Base-by-base conservation (phyloP, 75 land plant genomes). In the Pinus albicaulis region DNA sequence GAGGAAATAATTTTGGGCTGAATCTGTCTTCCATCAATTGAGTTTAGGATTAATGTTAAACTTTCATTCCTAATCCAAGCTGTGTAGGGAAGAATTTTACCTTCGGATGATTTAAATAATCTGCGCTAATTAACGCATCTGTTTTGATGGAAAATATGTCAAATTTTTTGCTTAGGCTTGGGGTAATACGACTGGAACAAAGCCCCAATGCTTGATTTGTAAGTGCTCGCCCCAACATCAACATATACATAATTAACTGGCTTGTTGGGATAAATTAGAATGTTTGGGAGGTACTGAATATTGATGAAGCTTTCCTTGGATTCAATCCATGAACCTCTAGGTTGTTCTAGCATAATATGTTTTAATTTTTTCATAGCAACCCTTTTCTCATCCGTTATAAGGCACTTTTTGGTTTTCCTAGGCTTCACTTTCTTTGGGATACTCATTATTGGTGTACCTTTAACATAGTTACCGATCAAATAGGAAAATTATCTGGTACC, bases 171-270 rank as follows among this genome's bases (percentile, higher is more conserved):
- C 65, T 74, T 79, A 63, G 83, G 82, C 15, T 72, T 84, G 26
- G 95, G 98, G 83, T 94, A 94, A 31, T 85, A 28, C 57, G 60
- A 69, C 64, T 73, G 69, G 76, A 95, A 92, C 98, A 95, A 95
- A 13, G 58, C 72, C 2, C 75, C 80, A 22, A 80, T 84, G 72
- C 82, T 85, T 20, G 82, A 81, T 36, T 24, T 71, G 23, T 75
- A 66, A 13, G 75, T 81, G 7, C 81, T 74, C 2, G 83, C 76
- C 16, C 88, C 92, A 0, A 90, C 92, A 55, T 92, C 87, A 59
- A 92, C 78, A 86, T 83, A 91, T 10, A 91, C 82, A 24, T 87
- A 75, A 28, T 87, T 62, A 8, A 86, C 76, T 58, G 84, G 84
- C 8, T 82, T 86, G 38, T 84, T 76, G 7, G 85, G 71, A 70